phyloP scores from a whole-genome alignment of 108 stramenopile genomes.

The Cyclotella cryptica region DNA sequence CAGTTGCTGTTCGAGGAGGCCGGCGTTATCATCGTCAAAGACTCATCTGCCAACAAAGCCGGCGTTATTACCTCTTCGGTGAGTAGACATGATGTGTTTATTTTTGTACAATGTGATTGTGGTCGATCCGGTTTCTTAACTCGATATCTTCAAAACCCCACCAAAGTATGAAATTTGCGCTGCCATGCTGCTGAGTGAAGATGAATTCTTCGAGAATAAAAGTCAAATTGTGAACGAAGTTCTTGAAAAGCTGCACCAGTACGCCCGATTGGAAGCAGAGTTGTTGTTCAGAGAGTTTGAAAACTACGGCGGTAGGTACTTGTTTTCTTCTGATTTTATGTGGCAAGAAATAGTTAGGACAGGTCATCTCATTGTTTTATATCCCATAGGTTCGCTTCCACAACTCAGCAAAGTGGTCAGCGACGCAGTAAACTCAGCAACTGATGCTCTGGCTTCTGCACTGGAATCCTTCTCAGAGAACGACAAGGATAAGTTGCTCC shows the following conservation, averaged over 20 bases:
- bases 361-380: neutral
- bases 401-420: constrained; percentile 89
- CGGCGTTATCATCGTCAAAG: constrained; percentile 96
- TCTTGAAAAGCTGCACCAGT: constrained; percentile 82
- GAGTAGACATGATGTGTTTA: neutral
- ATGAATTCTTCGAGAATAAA: constrained; percentile 95
- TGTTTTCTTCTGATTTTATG: neutral
- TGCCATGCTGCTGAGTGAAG: constrained; percentile 92
- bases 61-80: constrained; percentile 95
- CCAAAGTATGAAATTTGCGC: constrained; percentile 90
- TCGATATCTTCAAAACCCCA: neutral
- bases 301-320: constrained; percentile 65
- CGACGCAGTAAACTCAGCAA: constrained; percentile 90
- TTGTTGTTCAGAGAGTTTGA: constrained; percentile 97
- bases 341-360: neutral
- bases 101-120: neutral
- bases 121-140: neutral
- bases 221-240: constrained; percentile 93
- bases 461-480: constrained; percentile 74
- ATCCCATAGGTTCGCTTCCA: constrained; percentile 66
- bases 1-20: constrained; percentile 92
- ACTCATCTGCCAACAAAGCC: constrained; percentile 98
- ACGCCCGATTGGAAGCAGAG: constrained; percentile 93
- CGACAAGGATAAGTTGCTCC: constrained; percentile 74
- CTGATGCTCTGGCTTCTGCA: constrained; percentile 90